phyloP scores from a whole-genome alignment of 345 rosid genomes.

The Raphanus raphanistrum region DNA sequence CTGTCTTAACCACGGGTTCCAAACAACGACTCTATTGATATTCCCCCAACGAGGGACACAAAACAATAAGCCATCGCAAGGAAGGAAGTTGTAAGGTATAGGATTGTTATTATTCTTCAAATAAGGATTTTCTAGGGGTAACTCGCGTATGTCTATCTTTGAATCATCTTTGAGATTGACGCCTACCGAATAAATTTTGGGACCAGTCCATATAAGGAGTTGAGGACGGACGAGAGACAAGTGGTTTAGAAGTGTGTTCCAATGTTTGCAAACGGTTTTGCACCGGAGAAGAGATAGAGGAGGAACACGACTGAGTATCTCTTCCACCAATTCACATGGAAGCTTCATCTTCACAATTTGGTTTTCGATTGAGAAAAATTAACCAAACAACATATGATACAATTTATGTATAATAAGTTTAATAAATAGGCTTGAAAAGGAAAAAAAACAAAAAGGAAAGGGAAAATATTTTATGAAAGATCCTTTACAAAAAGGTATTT shows the following conservation, averaged over 20 bases:
- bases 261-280: slow-evolving; percentile 2
- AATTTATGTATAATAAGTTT: background rate
- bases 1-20: background rate
- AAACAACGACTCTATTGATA: background rate
- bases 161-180: background rate
- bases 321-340: background rate
- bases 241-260: background rate
- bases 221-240: background rate
- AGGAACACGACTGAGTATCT: background rate
- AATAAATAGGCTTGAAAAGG: background rate
- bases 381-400: background rate
- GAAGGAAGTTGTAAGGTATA: background rate
- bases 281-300: background rate
- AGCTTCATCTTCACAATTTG: background rate
- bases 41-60: background rate
- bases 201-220: background rate
- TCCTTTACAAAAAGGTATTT: background rate
- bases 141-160: background rate
- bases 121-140: background rate
- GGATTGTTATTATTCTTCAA: background rate
- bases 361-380: background rate
- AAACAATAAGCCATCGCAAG: background rate
- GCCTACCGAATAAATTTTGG: background rate
- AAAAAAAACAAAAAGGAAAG: background rate
- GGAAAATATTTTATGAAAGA: background rate